A percentile compares a stretch with the other conserved stretches of the same genome.
Conservation (phyloP, 2,329 filamentous ascomycete genomes). For the Aspergillus tanneri region DNA sequence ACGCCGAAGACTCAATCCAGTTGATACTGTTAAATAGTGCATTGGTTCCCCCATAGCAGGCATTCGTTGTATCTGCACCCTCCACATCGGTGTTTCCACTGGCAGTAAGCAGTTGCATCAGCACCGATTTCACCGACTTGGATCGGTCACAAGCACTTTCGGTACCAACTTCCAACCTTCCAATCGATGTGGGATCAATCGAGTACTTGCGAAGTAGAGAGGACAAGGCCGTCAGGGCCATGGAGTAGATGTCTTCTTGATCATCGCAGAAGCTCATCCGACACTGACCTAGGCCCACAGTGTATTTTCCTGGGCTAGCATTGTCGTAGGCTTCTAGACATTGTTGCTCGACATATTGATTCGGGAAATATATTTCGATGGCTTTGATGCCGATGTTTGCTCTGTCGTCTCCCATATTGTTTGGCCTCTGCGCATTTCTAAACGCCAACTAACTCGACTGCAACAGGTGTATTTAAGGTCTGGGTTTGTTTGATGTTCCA, state of each 20-base stretch:
- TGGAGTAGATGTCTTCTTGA: slow-evolving; percentile 89
- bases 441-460: too few relatives aligned
- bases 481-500: too few relatives aligned
- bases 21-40: slow-evolving; percentile 79
- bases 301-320: slow-evolving; percentile 79
- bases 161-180: slow-evolving; percentile 79
- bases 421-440: too few relatives aligned
- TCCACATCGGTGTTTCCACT: slow-evolving; percentile 80
- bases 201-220: slow-evolving; percentile 80
- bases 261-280: slow-evolving; percentile 93
- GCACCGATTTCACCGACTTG: slow-evolving; percentile 83
- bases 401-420: too few relatives aligned
- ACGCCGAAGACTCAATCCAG: slow-evolving; percentile 83
- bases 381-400: slow-evolving; percentile 92
- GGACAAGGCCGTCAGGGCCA: slow-evolving; percentile 74
- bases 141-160: slow-evolving; percentile 87
- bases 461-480: too few relatives aligned
- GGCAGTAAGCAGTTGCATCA: slow-evolving; percentile 88
- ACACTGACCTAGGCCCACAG: slow-evolving; percentile 85
- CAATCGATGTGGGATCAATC: slow-evolving; percentile 74
- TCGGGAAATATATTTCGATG: slow-evolving; percentile 87
- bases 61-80: slow-evolving; percentile 79
- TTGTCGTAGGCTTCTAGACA: slow-evolving; percentile 86
- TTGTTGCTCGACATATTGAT: slow-evolving; percentile 80
- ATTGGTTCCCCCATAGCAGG: slow-evolving; percentile 84